These are phyloP conservation scores for Sporothrix pallida DNA, from an alignment of 2,329 filamentous ascomycete species.

Conservation along the genomic window DNA sequence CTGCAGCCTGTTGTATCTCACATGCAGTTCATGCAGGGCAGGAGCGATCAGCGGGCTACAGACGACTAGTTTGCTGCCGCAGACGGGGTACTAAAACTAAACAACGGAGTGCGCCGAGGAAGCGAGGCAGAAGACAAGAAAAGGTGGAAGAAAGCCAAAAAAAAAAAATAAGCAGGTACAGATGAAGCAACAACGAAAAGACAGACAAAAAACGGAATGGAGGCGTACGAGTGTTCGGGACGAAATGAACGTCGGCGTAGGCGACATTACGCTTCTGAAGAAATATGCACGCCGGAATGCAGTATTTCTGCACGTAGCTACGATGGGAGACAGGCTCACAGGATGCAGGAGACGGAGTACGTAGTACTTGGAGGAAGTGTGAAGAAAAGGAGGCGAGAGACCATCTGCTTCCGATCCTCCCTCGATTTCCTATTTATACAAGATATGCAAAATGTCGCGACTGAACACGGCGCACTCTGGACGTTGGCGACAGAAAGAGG, in stretches of 20 bases:
- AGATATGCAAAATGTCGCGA: conserved; percentile 23
- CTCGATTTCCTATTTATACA: conserved; percentile 11
- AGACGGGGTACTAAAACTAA: conserved; percentile 2
- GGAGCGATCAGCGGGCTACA: conserved; percentile 6
- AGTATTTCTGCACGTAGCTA: conserved; percentile 22
- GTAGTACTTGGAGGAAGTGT: not conserved
- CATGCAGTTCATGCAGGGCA: conserved; percentile 16
- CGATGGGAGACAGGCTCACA: not conserved
- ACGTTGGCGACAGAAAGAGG: not conserved
- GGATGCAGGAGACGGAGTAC: not conserved
- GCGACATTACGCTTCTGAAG: not conserved
- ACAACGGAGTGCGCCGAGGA: conserved; percentile 24
- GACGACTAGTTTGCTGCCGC: not conserved
- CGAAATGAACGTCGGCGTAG: not conserved
- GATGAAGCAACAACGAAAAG: not conserved
- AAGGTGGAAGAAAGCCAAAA: too few species aligned
- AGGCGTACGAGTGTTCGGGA: not conserved
- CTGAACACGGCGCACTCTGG: not conserved
- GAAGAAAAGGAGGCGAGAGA: not conserved
- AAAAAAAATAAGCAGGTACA: not conserved
- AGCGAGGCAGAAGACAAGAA: not conserved
- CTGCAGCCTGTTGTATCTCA: conserved; percentile 10
- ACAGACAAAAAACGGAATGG: not conserved
- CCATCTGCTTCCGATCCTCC: not conserved
- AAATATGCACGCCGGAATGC: conserved; percentile 21